Evolutionary conservation across 1,284 basidiomycete species (phyloP), one percentile per base, ranked within the genome.

Genomic region (Blastosporella zonata): DNA sequence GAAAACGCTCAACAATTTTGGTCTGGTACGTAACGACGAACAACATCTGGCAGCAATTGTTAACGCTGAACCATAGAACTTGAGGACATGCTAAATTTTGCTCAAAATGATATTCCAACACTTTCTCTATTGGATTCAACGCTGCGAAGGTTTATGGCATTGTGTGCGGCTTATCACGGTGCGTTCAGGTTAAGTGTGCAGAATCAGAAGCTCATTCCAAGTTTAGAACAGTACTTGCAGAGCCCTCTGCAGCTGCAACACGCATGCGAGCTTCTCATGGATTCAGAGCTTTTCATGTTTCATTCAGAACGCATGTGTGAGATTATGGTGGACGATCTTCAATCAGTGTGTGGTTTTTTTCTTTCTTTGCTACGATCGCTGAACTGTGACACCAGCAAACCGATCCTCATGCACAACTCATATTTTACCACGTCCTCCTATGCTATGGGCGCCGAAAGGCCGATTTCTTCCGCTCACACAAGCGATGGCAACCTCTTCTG

Each of bases 231-330:
- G 59, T 96, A 89, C 66, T 75, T 96, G 23, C 84, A 88, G 53
- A 84, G 80, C 43, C 83, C 83, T 6, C 65, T 84, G n/a, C 90
- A 93, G 58, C 76, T 96, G 43, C 80, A 90, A 52, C 84, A 91
- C 61, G 91, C 91, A 7, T 85, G 88, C 59, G 71, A 77, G 27
- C 67, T 87, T 29, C 70, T 96, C 13, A 71, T 94, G 40, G 80
- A 82, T 50, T 92, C 88, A 0, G 92, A 94, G 58, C 75, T 97
- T 37, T 95, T 96, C 59, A 67, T 78, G 3, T 93, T 88, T 61
- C 90, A 96, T 63, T 91, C 89, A 2, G 91, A 93, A 61, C 74
- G 93, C 28, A 94, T 95, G 90, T 83, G 86, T 47, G 87, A 90
- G 56, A 76, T 84, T 29, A 71, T 93, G 38, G 74, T 87, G 37